These are phyloP conservation scores for Phycomyces blakesleeanus DNA, from an alignment of 192 early-diverging fungal genomes.

Conservation along the genomic window DNA sequence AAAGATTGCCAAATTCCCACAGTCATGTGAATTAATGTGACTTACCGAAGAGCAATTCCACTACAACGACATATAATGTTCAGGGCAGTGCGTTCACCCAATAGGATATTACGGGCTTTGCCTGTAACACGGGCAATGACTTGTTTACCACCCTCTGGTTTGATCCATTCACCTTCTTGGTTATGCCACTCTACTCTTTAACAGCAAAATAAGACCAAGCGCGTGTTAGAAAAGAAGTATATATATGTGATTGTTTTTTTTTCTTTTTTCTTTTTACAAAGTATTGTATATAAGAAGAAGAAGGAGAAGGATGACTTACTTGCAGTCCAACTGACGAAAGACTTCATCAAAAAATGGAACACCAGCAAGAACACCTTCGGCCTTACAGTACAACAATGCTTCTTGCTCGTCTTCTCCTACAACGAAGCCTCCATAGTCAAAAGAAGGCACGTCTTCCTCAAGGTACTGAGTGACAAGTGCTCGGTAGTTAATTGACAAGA, in stretches of 20 bases:
- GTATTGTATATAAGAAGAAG: too few species aligned
- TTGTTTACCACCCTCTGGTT: slow-evolving; percentile 52
- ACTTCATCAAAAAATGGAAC: slow-evolving; percentile 95
- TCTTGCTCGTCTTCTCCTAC: slow-evolving; percentile 82
- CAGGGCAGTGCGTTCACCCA: slow-evolving; percentile 91
- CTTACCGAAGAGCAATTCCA: slow-evolving; percentile 81
- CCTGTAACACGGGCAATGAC: slow-evolving; percentile 81
- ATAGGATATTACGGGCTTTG: slow-evolving; percentile 74
- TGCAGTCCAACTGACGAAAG: slow-evolving; percentile 86
- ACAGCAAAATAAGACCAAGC: neutral
- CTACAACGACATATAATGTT: slow-evolving; percentile 93
- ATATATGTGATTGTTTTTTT: too few species aligned
- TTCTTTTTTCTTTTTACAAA: too few species aligned
- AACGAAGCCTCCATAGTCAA: slow-evolving; percentile 97
- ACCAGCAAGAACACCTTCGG: slow-evolving; percentile 86
- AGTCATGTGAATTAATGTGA: neutral
- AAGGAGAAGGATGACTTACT: slow-evolving; percentile 41
- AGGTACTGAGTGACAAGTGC: slow-evolving; percentile 78
- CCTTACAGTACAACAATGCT: slow-evolving; percentile 87
- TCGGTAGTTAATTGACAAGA: slow-evolving; percentile 75
- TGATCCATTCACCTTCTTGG: slow-evolving; percentile 76
- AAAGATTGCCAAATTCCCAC: too few species aligned
- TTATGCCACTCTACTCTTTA: slow-evolving; percentile 80
- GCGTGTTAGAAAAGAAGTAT: neutral
- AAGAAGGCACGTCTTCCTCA: slow-evolving; percentile 93